A percentile compares a stretch with the other conserved stretches of the same genome.
Conservation (phyloP, 768 basidiomycete species). For the Melanogaster broomeanus region DNA sequence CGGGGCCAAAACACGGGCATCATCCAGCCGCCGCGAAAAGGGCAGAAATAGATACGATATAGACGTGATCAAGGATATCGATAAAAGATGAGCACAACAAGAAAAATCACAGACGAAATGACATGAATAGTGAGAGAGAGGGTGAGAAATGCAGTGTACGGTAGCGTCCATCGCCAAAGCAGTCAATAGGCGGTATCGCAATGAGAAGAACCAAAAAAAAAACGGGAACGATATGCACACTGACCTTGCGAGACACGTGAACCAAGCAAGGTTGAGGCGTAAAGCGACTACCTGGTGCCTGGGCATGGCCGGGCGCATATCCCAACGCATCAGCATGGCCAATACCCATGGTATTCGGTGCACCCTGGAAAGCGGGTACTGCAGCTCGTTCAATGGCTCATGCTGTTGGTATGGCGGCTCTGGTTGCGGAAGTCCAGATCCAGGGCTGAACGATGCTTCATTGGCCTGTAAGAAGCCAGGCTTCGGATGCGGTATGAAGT, state of each 20-base stretch:
- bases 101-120: conserved; percentile 1
- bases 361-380: conserved; percentile 19
- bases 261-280: too few relatives aligned
- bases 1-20: conserved; percentile 12
- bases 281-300: conserved; percentile 24
- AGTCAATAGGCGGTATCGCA: neutral
- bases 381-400: conserved; percentile 12
- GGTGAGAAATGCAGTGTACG: conserved; percentile 3
- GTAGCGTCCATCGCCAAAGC: conserved; percentile 7
- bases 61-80: neutral
- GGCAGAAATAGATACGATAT: conserved; percentile 3
- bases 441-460: conserved; percentile 20
- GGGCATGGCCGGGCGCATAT: conserved; percentile 22
- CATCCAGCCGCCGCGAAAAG: conserved; percentile 2
- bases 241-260: neutral
- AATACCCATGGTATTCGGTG: conserved; percentile 12
- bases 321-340: conserved; percentile 13
- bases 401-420: conserved; percentile 13
- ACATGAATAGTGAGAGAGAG: conserved; percentile 4
- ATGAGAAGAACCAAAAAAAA: conserved; percentile 2
- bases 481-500: conserved; percentile 11
- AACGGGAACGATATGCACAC: neutral
- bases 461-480: conserved; percentile 10
- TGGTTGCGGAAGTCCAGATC: conserved; percentile 7
- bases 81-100: conserved; percentile 15